Base-by-base conservation (phyloP, 202 grass and related monocot genomes). In the Miscanthus sacchariflorus region DNA sequence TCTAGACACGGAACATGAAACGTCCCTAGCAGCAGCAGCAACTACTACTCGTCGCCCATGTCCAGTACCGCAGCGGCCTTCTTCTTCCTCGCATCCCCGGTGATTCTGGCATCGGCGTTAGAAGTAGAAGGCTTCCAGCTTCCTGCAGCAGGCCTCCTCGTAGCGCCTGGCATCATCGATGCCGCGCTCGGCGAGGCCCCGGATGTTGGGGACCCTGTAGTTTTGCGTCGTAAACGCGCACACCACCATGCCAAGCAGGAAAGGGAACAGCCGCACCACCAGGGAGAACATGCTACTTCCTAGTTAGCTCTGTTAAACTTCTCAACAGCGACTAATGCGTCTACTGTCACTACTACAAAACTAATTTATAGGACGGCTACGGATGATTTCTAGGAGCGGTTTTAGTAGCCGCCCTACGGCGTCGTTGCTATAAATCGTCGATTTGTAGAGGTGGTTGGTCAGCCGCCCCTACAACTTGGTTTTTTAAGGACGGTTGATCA, bases 131-230 rank as follows among this genome's bases (percentile, higher is more conserved):
- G 10, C 24, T 77, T 23, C 36, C 4, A 5, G 36, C 36, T 38
- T 38, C 84, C 59, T 90, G 72, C 92, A 84, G 81, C 91, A 85
- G 8, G 87, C 21, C 84, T 94, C 90, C 87, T 90, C 90, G 30
- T 91, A 90, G 3, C 61, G 70, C 75, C 35, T 85, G 49, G 87
- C 91, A 54, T 48, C 63, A 74, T 85, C 59, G 35, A 90, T 28
- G 80, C 74, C 27, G 4, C 10, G 35, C 69, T 89, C 44, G 12
- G 87, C 87, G 74, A 87, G 71, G 67, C 7, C 14, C 1, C 80
- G 86, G 42, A 94, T 44, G 79, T 79, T 88, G 6, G 92, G 92
- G 2, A 94, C 84, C 87, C 85, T 90, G 72, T 94, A 94, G 24
- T 92, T 92, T 84, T 92, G 90, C 21, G 92, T 84, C 18, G 58